These are phyloP conservation scores for Zelopaecilomyces penicillatus DNA, from an alignment of 2,329 filamentous ascomycete species.

Conservation along the genomic window DNA sequence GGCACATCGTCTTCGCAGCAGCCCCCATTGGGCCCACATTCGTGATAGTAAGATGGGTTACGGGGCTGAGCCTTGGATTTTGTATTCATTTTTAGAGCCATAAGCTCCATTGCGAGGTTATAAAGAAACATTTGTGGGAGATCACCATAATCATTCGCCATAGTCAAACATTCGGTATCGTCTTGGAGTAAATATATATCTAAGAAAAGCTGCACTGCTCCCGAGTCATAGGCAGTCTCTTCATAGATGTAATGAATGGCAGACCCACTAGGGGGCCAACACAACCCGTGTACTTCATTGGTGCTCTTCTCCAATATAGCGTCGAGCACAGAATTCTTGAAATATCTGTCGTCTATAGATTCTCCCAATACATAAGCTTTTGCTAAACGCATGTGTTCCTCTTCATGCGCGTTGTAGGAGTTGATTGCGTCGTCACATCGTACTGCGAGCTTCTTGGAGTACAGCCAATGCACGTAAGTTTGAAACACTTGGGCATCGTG, in stretches of 20 bases:
- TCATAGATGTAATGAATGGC: constrained; percentile 5
- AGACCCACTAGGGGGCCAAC: constrained; percentile 4
- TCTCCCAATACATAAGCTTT: constrained; percentile 8
- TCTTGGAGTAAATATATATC: too few relatives aligned
- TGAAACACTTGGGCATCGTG: constrained; percentile 4
- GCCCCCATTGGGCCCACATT: too few relatives aligned
- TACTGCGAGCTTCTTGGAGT: constrained; percentile 3
- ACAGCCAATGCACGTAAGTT: constrained; percentile 8
- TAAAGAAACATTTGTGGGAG: too few relatives aligned
- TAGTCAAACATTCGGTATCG: too few relatives aligned
- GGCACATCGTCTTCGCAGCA: too few relatives aligned
- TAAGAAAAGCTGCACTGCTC: too few relatives aligned
- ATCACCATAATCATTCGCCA: too few relatives aligned
- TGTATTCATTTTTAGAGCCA: too few relatives aligned
- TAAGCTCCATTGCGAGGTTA: too few relatives aligned
- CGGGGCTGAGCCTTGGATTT: too few relatives aligned
- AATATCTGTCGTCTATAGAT: constrained; percentile 4
- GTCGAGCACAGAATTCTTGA: constrained; percentile 6
- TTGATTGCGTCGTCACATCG: constrained; percentile 1
- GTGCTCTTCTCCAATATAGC: constrained; percentile 5
- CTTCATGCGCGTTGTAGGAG: neutral
- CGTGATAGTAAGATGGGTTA: too few relatives aligned
- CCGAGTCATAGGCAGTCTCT: too few relatives aligned
- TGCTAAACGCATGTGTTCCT: constrained; percentile 8
- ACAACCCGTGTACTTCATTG: neutral